A percentile compares a stretch with the other conserved stretches of the same genome.
phyloP scores from a whole-genome alignment of 2,329 filamentous ascomycete genomes.

The Alternaria alternata region DNA sequence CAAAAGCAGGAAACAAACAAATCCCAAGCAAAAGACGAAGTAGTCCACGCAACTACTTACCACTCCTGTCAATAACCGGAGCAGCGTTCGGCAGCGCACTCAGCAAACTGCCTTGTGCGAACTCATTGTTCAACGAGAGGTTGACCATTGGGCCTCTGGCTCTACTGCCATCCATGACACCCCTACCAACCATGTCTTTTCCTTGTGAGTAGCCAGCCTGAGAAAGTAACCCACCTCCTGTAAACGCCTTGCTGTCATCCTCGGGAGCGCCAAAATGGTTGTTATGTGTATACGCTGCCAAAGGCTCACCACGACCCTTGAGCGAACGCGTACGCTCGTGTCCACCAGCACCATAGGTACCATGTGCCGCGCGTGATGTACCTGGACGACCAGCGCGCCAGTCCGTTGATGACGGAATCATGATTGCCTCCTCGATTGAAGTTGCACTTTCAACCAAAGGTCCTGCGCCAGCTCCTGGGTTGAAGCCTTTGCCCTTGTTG shows the following conservation, averaged over 20 bases:
- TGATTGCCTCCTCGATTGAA: constrained; percentile 54
- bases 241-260: constrained; percentile 52
- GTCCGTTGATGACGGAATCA: constrained; percentile 54
- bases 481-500: constrained; percentile 62
- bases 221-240: constrained; percentile 55
- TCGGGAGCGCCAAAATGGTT: constrained; percentile 42
- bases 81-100: constrained; percentile 51
- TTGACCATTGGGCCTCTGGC: constrained; percentile 58
- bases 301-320: constrained; percentile 45
- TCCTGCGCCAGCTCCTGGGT: constrained; percentile 47
- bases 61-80: constrained; percentile 51
- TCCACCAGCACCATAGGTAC: constrained; percentile 38
- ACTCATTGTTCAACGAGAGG: constrained; percentile 52
- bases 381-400: constrained; percentile 52
- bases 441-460: constrained; percentile 58
- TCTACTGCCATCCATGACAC: constrained; percentile 56
- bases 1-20: background rate
- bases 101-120: constrained; percentile 59
- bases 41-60: constrained; percentile 19
- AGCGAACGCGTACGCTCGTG: constrained; percentile 47
- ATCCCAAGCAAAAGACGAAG: background rate
- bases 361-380: constrained; percentile 31
- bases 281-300: constrained; percentile 45
- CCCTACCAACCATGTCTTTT: constrained; percentile 50
- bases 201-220: constrained; percentile 53